Evolutionary conservation across 768 basidiomycete genomes (phyloP), one percentile per base, ranked within the genome.

Genomic region (Lyophyllum semitale): DNA sequence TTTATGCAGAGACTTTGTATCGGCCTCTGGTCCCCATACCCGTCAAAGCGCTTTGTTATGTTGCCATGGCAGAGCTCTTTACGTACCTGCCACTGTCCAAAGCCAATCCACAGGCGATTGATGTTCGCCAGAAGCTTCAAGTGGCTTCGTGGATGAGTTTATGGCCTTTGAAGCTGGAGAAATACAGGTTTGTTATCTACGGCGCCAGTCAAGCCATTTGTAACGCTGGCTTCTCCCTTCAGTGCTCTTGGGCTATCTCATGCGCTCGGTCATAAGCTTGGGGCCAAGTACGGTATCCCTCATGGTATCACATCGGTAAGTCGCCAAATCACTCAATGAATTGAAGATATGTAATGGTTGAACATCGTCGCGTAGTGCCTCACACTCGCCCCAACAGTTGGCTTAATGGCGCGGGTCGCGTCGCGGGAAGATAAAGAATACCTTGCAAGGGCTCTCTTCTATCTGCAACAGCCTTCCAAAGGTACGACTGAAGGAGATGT

Each of bases 221-320:
- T 35, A n/a, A 23, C 30, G 18, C 29, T 41, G 46, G 44, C 25
- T 42, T 37, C 38, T 42, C 9, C 20, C 12, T 41, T 9, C 59
- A 90, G 84, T 62, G 70, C 87, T 5, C 63, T 89, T n/a, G 90
- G 90, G 25, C 73, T 91, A 18, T 91, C 89, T 25, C 91, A 93
- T 68, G 72, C 84, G 2, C 77, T 93, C 4, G 89, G 89, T 4
- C 88, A 91, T 66, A 84, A 79, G 62, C 77, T 90, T 11, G 90
- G 89, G 3, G 88, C 88, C 17, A 73, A 75, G 40, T 93, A 91
- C 63, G 71, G 77, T 48, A 91, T 93, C 53, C 88, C 89, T 20
- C 90, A 93, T 66, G 91, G 91, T 8, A 87, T 91, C 58, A 91
- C 91, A 4, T 91, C 89, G n/a, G 89, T 88, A 58, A 69, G 83